These are phyloP conservation scores for Obba rivulosa DNA, from an alignment of 768 basidiomycete species.

Conservation along the genomic window DNA sequence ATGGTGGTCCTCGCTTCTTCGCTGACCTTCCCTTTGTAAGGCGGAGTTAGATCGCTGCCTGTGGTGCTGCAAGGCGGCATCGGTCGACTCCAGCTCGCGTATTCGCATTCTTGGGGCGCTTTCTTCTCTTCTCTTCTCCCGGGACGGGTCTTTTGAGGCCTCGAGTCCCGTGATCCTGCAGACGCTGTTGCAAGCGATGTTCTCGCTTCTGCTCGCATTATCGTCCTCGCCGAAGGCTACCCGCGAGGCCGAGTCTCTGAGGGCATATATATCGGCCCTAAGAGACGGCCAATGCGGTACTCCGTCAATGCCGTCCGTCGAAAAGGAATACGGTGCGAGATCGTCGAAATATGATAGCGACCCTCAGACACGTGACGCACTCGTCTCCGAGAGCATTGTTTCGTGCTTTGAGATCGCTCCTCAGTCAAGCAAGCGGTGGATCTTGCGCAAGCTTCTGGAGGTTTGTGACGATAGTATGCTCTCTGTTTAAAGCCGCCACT, in stretches of 20 bases:
- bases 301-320: slow-evolving; percentile 39
- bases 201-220: slow-evolving; percentile 43
- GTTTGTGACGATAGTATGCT: slow-evolving; percentile 24
- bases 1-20: neutral
- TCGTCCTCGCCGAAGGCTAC: slow-evolving; percentile 16
- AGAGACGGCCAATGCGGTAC: slow-evolving; percentile 43
- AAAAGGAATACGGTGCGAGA: slow-evolving; percentile 44
- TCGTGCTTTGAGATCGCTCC: slow-evolving; percentile 46
- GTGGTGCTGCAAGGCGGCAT: slow-evolving; percentile 68
- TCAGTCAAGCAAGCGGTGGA: slow-evolving; percentile 41
- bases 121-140: slow-evolving; percentile 38
- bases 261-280: slow-evolving; percentile 42
- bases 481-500: neutral
- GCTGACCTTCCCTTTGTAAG: slow-evolving; percentile 13
- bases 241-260: slow-evolving; percentile 31
- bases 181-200: slow-evolving; percentile 46
- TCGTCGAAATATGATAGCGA: slow-evolving; percentile 27
- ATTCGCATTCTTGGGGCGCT: slow-evolving; percentile 47
- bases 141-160: slow-evolving; percentile 36
- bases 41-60: slow-evolving; percentile 53
- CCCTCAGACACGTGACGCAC: slow-evolving; percentile 40
- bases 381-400: slow-evolving; percentile 36
- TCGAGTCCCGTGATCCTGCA: slow-evolving; percentile 43
- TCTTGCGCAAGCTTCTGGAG: slow-evolving; percentile 44
- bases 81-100: slow-evolving; percentile 37